Conservation (phyloP, 106 monocot genomes). For the Dioscorea dumetorum region DNA sequence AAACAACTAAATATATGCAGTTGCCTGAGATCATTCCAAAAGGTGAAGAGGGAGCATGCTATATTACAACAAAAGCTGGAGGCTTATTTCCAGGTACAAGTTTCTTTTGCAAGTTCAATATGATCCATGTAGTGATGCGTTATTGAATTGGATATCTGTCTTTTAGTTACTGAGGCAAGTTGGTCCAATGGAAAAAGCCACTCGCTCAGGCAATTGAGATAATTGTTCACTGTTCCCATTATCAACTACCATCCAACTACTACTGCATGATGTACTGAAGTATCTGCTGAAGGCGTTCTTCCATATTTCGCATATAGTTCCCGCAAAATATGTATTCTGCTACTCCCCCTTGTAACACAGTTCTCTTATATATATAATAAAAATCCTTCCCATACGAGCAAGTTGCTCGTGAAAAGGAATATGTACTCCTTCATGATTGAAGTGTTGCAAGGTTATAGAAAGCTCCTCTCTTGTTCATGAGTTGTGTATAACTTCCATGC, state of each 20-base stretch:
- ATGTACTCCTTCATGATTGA: constrained; percentile 22
- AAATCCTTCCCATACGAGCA: too few species aligned
- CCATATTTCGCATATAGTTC: too few species aligned
- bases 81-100: constrained; percentile 57
- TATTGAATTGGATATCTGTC: not conserved
- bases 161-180: constrained; percentile 48
- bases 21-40: constrained; percentile 64
- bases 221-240: too few species aligned
- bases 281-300: too few species aligned
- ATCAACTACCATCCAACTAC: too few species aligned
- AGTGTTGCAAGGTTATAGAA: constrained; percentile 62
- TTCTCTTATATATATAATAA: too few species aligned
- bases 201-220: constrained; percentile 19
- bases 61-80: constrained; percentile 80
- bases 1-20: constrained; percentile 16
- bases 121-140: not conserved
- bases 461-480: constrained; percentile 62
- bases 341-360: too few species aligned
- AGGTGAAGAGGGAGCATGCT: constrained; percentile 77
- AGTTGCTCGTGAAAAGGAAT: too few species aligned
- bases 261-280: too few species aligned
- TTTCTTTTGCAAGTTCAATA: not conserved
- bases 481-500: constrained; percentile 48
- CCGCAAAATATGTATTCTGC: too few species aligned
- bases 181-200: constrained; percentile 34